Evolutionary conservation across 148 eudicot species (phyloP).

Genomic region (Tetragonia tetragonoides): DNA sequence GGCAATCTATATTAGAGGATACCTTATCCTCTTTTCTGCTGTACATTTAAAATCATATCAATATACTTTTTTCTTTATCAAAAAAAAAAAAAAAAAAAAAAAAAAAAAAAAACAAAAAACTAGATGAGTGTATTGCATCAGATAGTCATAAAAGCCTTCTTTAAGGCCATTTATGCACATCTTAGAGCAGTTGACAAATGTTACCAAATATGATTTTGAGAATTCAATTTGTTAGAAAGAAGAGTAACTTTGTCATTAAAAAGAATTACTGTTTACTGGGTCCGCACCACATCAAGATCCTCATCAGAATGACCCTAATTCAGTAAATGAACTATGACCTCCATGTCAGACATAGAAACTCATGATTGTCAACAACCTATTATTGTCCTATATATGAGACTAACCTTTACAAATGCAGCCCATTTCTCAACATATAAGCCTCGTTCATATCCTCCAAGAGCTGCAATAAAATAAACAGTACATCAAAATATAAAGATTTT

Average conservation of each 20-base stretch:
- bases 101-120: too few relatives aligned
- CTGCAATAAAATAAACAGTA: slow-evolving; percentile 36
- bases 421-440: slow-evolving; percentile 92
- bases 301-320: neutral
- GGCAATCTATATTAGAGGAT: too few relatives aligned
- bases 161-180: neutral
- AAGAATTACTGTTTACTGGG: neutral
- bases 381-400: slow-evolving; percentile 14
- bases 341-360: neutral
- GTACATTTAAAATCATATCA: too few relatives aligned
- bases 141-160: neutral
- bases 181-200: neutral
- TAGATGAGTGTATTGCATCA: neutral
- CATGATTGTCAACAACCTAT: neutral
- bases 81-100: too few relatives aligned
- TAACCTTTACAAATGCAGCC: slow-evolving; percentile 97
- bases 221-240: neutral
- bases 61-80: too few relatives aligned
- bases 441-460: slow-evolving; percentile 86
- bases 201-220: neutral
- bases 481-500: neutral
- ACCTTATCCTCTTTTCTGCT: too few relatives aligned
- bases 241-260: neutral
- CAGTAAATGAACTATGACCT: neutral
- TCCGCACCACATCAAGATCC: neutral